A percentile compares a stretch with the other conserved stretches of the same genome.
Evolutionary conservation across 768 basidiomycete genomes (phyloP).

Genomic region (Termitomyces sp.): DNA sequence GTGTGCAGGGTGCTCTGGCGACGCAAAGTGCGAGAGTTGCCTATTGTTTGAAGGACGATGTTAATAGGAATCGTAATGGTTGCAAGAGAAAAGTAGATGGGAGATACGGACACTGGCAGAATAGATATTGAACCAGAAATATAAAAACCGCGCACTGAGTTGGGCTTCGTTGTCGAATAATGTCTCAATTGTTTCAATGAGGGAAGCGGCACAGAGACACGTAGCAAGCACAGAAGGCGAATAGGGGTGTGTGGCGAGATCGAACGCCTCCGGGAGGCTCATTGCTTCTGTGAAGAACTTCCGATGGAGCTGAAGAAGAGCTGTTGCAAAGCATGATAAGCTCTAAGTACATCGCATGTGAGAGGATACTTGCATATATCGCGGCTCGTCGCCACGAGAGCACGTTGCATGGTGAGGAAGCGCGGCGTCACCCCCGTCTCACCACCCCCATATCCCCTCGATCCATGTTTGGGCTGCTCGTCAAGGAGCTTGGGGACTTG

Average conservation of each 20-base stretch:
- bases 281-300: conserved; percentile 64
- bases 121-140: conserved; percentile 73
- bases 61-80: not conserved
- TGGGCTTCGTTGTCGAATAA: conserved; percentile 55
- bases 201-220: conserved; percentile 50
- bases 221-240: conserved; percentile 70
- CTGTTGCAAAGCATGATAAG: conserved; percentile 23
- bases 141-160: conserved; percentile 58
- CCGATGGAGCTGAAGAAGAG: conserved; percentile 62
- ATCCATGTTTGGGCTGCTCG: conserved; percentile 27
- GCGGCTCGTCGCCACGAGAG: conserved; percentile 51
- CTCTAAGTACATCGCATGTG: not conserved
- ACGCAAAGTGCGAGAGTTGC: conserved; percentile 63
- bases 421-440: conserved; percentile 29
- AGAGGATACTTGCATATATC: conserved; percentile 45
- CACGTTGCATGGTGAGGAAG: conserved; percentile 60
- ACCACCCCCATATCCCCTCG: not conserved
- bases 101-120: conserved; percentile 55
- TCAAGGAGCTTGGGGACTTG: conserved; percentile 44
- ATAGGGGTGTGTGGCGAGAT: conserved; percentile 47
- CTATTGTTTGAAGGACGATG: conserved; percentile 19
- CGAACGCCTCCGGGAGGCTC: conserved; percentile 45
- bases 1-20: conserved; percentile 52
- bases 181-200: conserved; percentile 52
- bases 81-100: not conserved